These are phyloP conservation scores for Beauveria medogensis DNA, from an alignment of 2,329 filamentous ascomycete species.

Conservation along the genomic window DNA sequence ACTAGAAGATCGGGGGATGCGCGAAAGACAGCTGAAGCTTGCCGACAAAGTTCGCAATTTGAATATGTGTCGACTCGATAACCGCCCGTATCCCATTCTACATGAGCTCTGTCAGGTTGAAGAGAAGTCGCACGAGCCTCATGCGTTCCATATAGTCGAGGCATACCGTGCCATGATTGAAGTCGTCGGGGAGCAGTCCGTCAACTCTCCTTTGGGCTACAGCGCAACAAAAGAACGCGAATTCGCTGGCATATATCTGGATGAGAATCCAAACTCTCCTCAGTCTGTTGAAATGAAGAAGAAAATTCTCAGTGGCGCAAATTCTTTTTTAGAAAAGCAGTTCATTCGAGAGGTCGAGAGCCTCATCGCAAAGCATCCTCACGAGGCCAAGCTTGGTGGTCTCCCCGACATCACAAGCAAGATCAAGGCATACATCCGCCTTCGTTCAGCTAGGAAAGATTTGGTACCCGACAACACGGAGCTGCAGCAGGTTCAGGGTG, in stretches of 20 bases:
- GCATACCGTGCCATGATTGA: conserved; percentile 75
- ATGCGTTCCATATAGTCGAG: conserved; percentile 67
- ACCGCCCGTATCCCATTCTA: conserved; percentile 63
- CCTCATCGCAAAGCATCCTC: conserved; percentile 72
- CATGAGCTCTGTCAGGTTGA: conserved; percentile 71
- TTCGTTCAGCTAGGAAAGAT: conserved; percentile 73
- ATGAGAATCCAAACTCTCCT: conserved; percentile 59
- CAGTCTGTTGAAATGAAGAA: conserved; percentile 63
- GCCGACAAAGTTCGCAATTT: conserved; percentile 71
- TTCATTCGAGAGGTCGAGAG: conserved; percentile 73
- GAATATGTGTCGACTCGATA: conserved; percentile 63
- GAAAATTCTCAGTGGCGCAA: conserved; percentile 72
- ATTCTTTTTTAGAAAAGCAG: conserved; percentile 68
- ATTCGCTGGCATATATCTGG: conserved; percentile 68
- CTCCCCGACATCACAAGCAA: conserved; percentile 83
- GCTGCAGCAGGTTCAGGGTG: conserved; percentile 69
- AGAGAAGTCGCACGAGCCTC: conserved; percentile 58
- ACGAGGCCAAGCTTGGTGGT: conserved; percentile 83
- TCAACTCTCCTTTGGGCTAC: conserved; percentile 50
- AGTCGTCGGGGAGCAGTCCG: conserved; percentile 66
- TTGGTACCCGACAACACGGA: conserved; percentile 74
- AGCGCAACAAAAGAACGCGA: conserved; percentile 65
- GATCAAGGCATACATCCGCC: conserved; percentile 82
- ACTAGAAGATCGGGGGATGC: conserved; percentile 64
- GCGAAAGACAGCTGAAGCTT: conserved; percentile 78